These are phyloP conservation scores for Kluyveromyces starmeri DNA, from an alignment of 805 yeast genomes.

Conservation along the genomic window DNA sequence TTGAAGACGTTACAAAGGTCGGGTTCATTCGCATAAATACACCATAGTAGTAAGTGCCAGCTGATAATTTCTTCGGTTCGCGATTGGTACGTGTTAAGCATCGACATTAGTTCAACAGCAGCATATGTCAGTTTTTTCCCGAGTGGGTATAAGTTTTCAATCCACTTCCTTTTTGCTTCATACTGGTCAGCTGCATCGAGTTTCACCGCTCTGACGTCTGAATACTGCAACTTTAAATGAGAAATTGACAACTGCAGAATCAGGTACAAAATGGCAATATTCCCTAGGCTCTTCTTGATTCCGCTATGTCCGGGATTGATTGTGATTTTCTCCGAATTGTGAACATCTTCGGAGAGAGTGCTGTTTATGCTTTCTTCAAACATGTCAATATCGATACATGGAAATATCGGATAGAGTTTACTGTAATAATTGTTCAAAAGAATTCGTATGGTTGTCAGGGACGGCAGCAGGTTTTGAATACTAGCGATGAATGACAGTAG, in stretches of 20 bases:
- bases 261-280: slow-evolving; percentile 2
- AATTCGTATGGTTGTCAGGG: neutral
- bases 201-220: slow-evolving; percentile 1
- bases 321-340: neutral
- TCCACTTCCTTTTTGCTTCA: slow-evolving; percentile 1
- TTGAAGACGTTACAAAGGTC: slow-evolving; percentile 1
- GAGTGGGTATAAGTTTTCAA: neutral
- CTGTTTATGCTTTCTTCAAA: slow-evolving; percentile 1
- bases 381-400: slow-evolving; percentile 1
- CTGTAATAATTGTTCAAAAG: slow-evolving; percentile 1
- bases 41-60: slow-evolving; percentile 2
- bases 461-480: neutral
- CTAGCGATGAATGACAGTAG: neutral
- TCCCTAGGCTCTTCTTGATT: slow-evolving; percentile 1
- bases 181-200: neutral
- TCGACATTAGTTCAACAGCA: slow-evolving; percentile 3
- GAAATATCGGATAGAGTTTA: slow-evolving; percentile 1
- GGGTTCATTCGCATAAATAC: neutral
- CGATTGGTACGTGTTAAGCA: slow-evolving; percentile 3
- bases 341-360: neutral
- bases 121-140: slow-evolving; percentile 1
- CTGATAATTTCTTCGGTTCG: slow-evolving; percentile 1
- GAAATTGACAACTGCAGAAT: slow-evolving; percentile 2
- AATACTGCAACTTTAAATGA: neutral
- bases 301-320: neutral